Evolutionary conservation across 2,329 filamentous ascomycete genomes (phyloP).

Genomic region (Teratosphaeria gauchensis): DNA sequence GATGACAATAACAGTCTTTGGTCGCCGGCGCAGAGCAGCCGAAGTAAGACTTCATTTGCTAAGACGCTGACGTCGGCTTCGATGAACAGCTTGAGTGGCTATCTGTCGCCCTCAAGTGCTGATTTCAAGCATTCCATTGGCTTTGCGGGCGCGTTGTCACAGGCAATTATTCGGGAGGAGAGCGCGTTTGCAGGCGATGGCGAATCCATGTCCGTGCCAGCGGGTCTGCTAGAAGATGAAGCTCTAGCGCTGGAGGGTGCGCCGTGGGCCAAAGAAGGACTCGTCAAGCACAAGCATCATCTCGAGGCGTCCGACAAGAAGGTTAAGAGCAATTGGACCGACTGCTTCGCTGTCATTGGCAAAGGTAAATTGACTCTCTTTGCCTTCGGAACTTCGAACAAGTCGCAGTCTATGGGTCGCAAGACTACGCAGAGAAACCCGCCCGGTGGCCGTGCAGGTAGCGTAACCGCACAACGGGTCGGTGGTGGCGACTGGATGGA

Average conservation of each 20-base stretch:
- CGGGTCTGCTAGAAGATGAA: slow-evolving; percentile 71
- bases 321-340: slow-evolving; percentile 88
- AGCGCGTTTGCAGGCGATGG: slow-evolving; percentile 39
- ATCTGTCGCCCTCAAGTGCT: slow-evolving; percentile 51
- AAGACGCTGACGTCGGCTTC: slow-evolving; percentile 88
- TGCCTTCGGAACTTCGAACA: slow-evolving; percentile 66
- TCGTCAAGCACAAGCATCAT: slow-evolving; percentile 92
- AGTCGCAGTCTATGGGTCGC: slow-evolving; percentile 29
- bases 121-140: slow-evolving; percentile 96
- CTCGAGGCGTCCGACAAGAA: slow-evolving; percentile 83
- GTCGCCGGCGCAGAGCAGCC: slow-evolving; percentile 86
- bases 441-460: slow-evolving; percentile 19
- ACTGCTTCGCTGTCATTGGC: slow-evolving; percentile 92
- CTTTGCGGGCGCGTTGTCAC: slow-evolving; percentile 91
- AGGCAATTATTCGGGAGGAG: slow-evolving; percentile 86
- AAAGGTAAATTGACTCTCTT: slow-evolving; percentile 92
- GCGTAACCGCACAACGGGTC: slow-evolving; percentile 55
- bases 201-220: slow-evolving; percentile 17
- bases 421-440: slow-evolving; percentile 26
- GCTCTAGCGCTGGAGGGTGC: slow-evolving; percentile 82
- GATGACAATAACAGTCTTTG: slow-evolving; percentile 85
- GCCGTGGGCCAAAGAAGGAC: slow-evolving; percentile 97
- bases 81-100: slow-evolving; percentile 77
- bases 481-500: slow-evolving; percentile 98
- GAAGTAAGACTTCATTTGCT: slow-evolving; percentile 82